Evolutionary conservation across 805 yeast species (phyloP).

Genomic region (Suhomyces sp.): DNA sequence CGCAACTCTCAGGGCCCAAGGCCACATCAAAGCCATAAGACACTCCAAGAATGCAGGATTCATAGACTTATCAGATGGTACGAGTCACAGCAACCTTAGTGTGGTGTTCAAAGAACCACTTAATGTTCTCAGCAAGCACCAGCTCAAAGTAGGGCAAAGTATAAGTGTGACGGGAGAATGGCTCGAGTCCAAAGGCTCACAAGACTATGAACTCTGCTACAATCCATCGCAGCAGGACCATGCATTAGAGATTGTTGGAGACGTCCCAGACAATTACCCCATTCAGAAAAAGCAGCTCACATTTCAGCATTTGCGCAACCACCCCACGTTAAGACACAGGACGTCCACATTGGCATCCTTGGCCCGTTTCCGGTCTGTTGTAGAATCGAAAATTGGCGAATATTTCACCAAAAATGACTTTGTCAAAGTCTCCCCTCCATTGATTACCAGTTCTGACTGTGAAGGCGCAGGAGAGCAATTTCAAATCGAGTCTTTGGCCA

Average conservation of each 20-base stretch:
- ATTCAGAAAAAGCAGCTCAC: constrained; percentile 78
- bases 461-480: constrained; percentile 98
- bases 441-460: constrained; percentile 86
- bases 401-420: constrained; percentile 58
- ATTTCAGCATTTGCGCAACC: constrained; percentile 59
- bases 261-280: constrained; percentile 64
- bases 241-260: constrained; percentile 52
- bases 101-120: constrained; percentile 39
- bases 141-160: constrained; percentile 49
- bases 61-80: constrained; percentile 78
- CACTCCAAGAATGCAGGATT: constrained; percentile 74
- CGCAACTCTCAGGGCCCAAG: constrained; percentile 49
- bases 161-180: constrained; percentile 32
- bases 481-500: constrained; percentile 38
- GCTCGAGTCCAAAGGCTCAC: constrained; percentile 30
- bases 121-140: constrained; percentile 18
- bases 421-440: constrained; percentile 78
- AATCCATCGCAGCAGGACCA: constrained; percentile 25
- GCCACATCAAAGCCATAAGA: constrained; percentile 68
- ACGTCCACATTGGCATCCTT: constrained; percentile 63
- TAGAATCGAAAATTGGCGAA: constrained; percentile 51
- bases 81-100: constrained; percentile 51
- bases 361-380: constrained; percentile 66
- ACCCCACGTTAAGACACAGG: constrained; percentile 79
- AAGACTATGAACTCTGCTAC: constrained; percentile 30